A percentile compares a stretch with the other conserved stretches of the same genome.
Evolutionary conservation across 306 rosid genomes (phyloP).

Genomic region (Medicago ruthenica): DNA sequence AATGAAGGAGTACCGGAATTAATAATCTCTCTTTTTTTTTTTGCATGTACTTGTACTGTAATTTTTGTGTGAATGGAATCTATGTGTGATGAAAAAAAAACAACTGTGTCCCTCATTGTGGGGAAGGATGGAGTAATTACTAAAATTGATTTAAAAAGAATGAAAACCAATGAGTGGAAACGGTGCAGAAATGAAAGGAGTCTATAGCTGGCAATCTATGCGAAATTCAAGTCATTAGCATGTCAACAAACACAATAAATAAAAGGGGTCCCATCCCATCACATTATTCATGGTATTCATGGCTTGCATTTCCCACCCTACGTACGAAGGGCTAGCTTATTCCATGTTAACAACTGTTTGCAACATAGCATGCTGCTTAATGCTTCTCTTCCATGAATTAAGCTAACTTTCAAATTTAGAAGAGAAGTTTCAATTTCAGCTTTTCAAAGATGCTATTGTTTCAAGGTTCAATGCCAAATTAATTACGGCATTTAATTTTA

Average conservation of each 20-base stretch:
- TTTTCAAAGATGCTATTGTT: neutral
- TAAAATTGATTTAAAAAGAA: neutral
- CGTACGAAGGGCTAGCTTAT: neutral
- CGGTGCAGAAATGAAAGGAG: neutral
- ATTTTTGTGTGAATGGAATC: too few species aligned
- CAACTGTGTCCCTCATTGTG: neutral
- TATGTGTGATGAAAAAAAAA: neutral
- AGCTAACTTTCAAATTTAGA: neutral
- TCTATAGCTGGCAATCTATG: constrained; percentile 11
- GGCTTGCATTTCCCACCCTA: constrained; percentile 18
- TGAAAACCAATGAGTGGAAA: neutral
- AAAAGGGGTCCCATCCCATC: neutral
- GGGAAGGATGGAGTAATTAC: neutral
- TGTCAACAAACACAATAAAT: constrained; percentile 19
- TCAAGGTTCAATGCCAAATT: constrained; percentile 27
- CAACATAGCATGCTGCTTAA: neutral
- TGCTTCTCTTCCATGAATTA: constrained; percentile 12
- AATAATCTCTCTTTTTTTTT: too few species aligned
- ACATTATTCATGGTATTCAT: neutral
- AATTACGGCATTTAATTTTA: constrained; percentile 8
- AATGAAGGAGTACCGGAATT: too few species aligned
- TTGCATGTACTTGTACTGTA: too few species aligned
- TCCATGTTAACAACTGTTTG: constrained; percentile 12
- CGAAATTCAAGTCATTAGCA: neutral
- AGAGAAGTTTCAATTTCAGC: constrained; percentile 19